Base-by-base conservation (phyloP, 2,329 filamentous ascomycete genomes). In the Cladosporium sp. region DNA sequence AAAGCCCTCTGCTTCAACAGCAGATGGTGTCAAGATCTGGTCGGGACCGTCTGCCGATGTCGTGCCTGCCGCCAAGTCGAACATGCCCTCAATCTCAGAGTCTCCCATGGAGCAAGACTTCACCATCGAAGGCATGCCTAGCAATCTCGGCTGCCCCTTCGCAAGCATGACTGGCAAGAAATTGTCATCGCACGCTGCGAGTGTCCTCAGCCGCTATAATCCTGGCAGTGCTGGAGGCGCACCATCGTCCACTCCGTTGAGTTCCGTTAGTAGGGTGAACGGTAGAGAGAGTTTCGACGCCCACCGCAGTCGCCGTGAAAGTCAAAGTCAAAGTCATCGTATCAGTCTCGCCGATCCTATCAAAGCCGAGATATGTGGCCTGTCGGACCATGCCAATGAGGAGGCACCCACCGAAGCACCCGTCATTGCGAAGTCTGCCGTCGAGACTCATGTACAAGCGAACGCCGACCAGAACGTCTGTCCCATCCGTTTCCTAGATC, bases 401-500 rank as follows among this genome's bases (percentile, higher is more conserved):
- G 62, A 43, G 8, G 49, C 60, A 30, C 49, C 49, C 10, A 46
- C 36, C 49, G 60, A 66, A 23, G 51, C 62, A 18, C 34, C 58
- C 7, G 43, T 64, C 23, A 46, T 65, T 26, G 67, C 59, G 32
- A 69, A 67, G 36, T 64, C 64, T 16, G 57, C 65, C 30, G 65
- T 70, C 13, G 72, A 73, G 58, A 70, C 49, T n/a, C 34, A 63
- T 46, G 60, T 63, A 11, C 60, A 63, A 56, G 46, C 60, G 23
- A 63, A 70, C 51, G 73, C 71, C 5, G 73, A 75, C 25, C 67
- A 66, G n/a, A 79, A 86, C 65, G 92, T 92, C 75, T 98, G 94
- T 77, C 94, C 94, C 2, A 98, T 98, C 67, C 91, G 94, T 57
- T 97, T 91, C 79, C 83, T 97, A 75, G 90, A 97, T 77, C 90